Evolutionary conservation across 2,329 filamentous ascomycete species (phyloP).

Genomic region (Fusarium pseudoanthophilum): DNA sequence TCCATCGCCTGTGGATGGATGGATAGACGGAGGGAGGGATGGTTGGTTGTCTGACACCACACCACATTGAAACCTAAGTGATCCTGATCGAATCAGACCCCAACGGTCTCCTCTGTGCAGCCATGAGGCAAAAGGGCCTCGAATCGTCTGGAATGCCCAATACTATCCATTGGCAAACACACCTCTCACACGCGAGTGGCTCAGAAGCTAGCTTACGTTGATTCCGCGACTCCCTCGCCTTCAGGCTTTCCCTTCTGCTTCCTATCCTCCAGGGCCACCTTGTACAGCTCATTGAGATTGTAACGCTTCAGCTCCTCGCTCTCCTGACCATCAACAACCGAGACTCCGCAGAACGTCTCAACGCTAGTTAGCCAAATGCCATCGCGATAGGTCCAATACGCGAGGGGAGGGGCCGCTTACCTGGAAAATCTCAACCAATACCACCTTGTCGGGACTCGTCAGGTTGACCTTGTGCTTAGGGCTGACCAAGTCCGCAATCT

Average conservation of each 20-base stretch:
- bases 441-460: conserved; percentile 79
- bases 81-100: neutral
- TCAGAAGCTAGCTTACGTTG: conserved; percentile 27
- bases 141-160: conserved; percentile 9
- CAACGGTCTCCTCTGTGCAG: conserved; percentile 13
- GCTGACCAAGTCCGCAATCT: conserved; percentile 73
- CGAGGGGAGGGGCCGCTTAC: conserved; percentile 56
- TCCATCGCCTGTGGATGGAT: neutral
- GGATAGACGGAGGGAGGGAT: neutral
- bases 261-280: conserved; percentile 41
- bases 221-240: conserved; percentile 31
- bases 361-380: conserved; percentile 37
- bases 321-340: conserved; percentile 75
- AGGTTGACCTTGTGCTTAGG: conserved; percentile 80
- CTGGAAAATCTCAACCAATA: conserved; percentile 84
- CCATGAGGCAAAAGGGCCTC: conserved; percentile 2
- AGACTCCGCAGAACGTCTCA: conserved; percentile 82
- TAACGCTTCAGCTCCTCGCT: conserved; percentile 81
- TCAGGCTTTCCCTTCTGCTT: conserved; percentile 28
- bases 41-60: neutral
- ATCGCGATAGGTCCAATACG: conserved; percentile 33
- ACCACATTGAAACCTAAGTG: neutral
- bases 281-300: conserved; percentile 80
- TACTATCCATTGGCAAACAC: conserved; percentile 20
- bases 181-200: conserved; percentile 8